Evolutionary conservation across 2,329 filamentous ascomycete species (phyloP), one percentile per base, ranked within the genome.

Genomic region (Calcarisporium arbuscula): DNA sequence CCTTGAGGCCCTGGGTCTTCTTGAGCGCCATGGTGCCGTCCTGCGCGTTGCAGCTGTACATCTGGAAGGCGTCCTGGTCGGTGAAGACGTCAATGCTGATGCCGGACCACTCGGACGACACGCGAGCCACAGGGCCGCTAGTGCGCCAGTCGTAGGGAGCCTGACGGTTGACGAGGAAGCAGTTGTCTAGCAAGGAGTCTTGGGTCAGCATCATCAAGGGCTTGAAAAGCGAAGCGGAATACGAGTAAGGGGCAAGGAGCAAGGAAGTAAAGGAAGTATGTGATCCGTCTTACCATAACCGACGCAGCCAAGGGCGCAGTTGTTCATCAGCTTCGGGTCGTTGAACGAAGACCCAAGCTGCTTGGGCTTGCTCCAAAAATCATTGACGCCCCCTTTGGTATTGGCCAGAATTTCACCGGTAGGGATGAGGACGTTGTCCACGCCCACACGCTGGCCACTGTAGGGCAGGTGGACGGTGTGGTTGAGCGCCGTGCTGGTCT

Each of bases 21-120:
- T 88, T 88, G 42, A 88, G 62, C 1, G 82, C 65, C 42, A 83
- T 61, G 2, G 69, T 69, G 47, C 85, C 85, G 60, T 94, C 80
- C 63, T 85, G 78, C 16, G 76, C 75, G 49, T 77, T 78, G 68
- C 89, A 95, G 42, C 76, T 80, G 68, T 94, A 95, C 49, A 95
- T 72, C 62, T 95, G 89, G 61, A 94, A 80, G 4, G 86, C 88
- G 9, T 84, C 77, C 64, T 95, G 88, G 62, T 95, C 86, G 7
- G 81, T 79, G 59, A 72, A 85, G 47, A 95, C 67, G 38, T 94
- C 84, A 38, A 95, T 54, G 54, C 79, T 77, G 57, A 95, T 95
- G 30, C 89, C 89, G 0, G 83, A 88, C 74, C 77, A 87, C 5
- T 74, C 68, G 23, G 81, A 84, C 4, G 77, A 77, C 19, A 95